phyloP scores from a whole-genome alignment of 768 basidiomycete genomes.

The Hericium coralloides region DNA sequence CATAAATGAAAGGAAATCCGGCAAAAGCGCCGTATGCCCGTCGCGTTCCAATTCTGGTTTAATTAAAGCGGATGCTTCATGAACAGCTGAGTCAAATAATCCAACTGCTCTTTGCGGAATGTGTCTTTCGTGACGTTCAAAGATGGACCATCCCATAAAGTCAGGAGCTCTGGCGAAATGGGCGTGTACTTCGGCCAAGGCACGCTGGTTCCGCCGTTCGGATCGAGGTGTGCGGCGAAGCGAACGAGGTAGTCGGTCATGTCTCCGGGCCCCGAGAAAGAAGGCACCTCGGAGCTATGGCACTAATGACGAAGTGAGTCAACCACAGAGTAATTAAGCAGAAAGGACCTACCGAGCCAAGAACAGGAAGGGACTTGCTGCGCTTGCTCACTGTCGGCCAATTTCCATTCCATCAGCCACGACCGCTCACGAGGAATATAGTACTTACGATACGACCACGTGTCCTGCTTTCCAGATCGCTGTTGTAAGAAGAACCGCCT shows the following conservation, averaged over 20 bases:
- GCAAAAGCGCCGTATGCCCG: too few species aligned
- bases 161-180: conserved; percentile 11
- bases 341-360: background rate
- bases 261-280: conserved; percentile 5
- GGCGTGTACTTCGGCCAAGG: conserved; percentile 17
- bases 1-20: too few species aligned
- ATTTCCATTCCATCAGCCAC: background rate
- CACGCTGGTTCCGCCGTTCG: conserved; percentile 10
- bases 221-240: conserved; percentile 18
- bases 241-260: conserved; percentile 18
- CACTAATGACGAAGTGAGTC: conserved; percentile 3
- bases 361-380: background rate
- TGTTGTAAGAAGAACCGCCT: conserved; percentile 18
- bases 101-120: conserved; percentile 11
- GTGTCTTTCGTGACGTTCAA: conserved; percentile 15
- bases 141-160: conserved; percentile 15
- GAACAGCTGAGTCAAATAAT: too few species aligned
- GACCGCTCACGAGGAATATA: background rate
- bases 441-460: conserved; percentile 10
- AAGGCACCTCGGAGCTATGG: conserved; percentile 8
- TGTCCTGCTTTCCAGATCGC: conserved; percentile 12
- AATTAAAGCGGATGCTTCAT: too few species aligned
- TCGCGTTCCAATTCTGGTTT: too few species aligned
- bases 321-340: background rate
- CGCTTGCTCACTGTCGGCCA: background rate